phyloP scores from a whole-genome alignment of 2,329 filamentous ascomycete species.

The Talaromyces sp. region DNA sequence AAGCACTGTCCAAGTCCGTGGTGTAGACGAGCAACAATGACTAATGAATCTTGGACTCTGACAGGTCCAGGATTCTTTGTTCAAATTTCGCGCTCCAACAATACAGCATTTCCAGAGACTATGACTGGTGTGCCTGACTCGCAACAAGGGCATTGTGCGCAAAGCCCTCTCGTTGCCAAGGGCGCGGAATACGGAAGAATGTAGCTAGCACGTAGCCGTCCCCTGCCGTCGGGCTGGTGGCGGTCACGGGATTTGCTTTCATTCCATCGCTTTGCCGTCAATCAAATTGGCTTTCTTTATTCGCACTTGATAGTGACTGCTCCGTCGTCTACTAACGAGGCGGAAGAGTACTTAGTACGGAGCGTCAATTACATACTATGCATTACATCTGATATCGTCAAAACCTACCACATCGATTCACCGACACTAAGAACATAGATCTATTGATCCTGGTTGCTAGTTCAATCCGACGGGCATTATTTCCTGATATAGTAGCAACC shows the following conservation, averaged over 20 bases:
- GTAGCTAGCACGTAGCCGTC: neutral
- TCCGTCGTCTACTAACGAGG: neutral
- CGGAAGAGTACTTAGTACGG: neutral
- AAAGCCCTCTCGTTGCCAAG: neutral
- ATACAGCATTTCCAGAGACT: neutral
- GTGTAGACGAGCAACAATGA: neutral
- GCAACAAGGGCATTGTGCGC: slow-evolving; percentile 7
- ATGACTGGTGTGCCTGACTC: slow-evolving; percentile 1
- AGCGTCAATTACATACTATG: neutral
- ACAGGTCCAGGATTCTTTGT: neutral
- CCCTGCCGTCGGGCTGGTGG: neutral
- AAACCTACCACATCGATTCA: neutral
- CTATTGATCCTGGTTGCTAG: neutral
- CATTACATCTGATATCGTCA: neutral
- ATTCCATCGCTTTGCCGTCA: neutral
- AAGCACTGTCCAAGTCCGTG: too few species aligned
- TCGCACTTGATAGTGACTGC: neutral
- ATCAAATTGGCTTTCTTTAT: neutral
- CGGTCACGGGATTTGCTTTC: slow-evolving; percentile 13
- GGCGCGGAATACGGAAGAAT: slow-evolving; percentile 1
- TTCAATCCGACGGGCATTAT: neutral
- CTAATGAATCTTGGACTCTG: neutral
- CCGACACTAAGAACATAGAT: neutral
- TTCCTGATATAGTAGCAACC: neutral
- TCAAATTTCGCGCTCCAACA: neutral